These are phyloP conservation scores for Tilletia walkeri DNA, from an alignment of 1,284 basidiomycete genomes.

Conservation along the genomic window DNA sequence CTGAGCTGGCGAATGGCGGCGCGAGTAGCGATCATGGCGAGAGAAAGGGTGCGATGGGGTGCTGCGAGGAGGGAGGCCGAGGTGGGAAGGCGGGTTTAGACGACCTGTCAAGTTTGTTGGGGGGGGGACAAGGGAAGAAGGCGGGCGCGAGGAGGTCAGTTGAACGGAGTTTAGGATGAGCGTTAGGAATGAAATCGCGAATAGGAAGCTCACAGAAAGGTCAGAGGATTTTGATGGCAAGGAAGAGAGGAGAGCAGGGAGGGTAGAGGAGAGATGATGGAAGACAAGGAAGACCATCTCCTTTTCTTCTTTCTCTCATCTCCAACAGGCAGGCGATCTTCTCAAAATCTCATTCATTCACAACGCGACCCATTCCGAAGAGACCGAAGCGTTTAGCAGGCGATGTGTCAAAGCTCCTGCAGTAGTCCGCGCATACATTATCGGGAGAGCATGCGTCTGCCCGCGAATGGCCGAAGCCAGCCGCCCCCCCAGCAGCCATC, in stretches of 20 bases:
- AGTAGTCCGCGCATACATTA: too few species aligned
- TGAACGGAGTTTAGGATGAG: too few species aligned
- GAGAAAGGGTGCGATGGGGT: neutral
- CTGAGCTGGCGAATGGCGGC: conserved; percentile 7
- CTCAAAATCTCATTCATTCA: too few species aligned
- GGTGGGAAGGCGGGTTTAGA: neutral
- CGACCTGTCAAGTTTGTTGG: neutral
- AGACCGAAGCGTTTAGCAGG: too few species aligned
- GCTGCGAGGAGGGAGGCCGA: neutral
- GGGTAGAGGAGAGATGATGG: neutral
- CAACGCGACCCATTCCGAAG: too few species aligned
- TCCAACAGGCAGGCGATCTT: neutral
- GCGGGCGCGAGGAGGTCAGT: neutral
- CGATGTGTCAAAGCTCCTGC: too few species aligned
- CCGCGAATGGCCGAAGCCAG: too few species aligned
- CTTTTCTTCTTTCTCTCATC: neutral
- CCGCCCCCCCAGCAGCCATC: too few species aligned
- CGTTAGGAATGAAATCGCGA: too few species aligned
- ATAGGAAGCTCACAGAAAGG: too few species aligned
- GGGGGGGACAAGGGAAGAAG: neutral
- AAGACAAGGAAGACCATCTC: neutral
- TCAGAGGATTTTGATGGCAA: too few species aligned
- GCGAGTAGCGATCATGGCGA: conserved; percentile 6
- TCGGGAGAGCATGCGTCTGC: too few species aligned
- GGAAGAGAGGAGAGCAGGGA: neutral